Percentiles rank a stretch among this genome's conserved stretches.
phyloP scores from a whole-genome alignment of 106 monocot genomes.

The Apostasia shenzhenica region DNA sequence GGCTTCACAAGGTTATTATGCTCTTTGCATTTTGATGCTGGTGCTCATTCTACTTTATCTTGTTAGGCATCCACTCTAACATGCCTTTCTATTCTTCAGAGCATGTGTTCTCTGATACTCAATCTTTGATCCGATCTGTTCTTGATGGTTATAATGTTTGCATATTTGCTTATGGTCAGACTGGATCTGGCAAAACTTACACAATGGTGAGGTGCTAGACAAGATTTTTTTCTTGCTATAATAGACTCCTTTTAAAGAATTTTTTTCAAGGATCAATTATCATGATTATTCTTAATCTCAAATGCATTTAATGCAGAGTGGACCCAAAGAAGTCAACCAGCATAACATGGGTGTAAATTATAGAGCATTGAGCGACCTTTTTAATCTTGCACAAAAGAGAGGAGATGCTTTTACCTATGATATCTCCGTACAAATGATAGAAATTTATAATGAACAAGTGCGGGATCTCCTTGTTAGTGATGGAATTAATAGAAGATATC shows the following conservation, averaged over 20 bases:
- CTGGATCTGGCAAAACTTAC: constrained; percentile 93
- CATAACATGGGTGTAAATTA: constrained; percentile 83
- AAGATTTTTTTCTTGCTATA: background rate
- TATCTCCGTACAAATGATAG: constrained; percentile 95
- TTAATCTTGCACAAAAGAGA: constrained; percentile 74
- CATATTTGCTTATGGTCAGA: constrained; percentile 99
- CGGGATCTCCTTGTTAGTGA: constrained; percentile 86
- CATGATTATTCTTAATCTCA: background rate
- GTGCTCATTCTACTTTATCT: background rate
- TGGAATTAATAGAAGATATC: constrained; percentile 85
- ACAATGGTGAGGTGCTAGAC: constrained; percentile 55
- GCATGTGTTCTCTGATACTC: constrained; percentile 87
- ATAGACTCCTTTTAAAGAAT: too few species aligned
- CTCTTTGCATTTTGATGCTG: background rate
- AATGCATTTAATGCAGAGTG: constrained; percentile 46
- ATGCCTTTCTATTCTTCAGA: constrained; percentile 43
- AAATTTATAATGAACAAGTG: constrained; percentile 99
- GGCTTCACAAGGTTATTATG: constrained; percentile 71
- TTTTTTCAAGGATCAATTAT: too few species aligned
- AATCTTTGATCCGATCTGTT: constrained; percentile 93
- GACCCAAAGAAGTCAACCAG: constrained; percentile 55
- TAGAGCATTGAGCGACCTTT: constrained; percentile 80
- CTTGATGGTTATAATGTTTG: constrained; percentile 99
- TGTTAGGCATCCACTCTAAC: background rate
- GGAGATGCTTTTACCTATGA: constrained; percentile 66